These are phyloP conservation scores for Ustilago shanxiensis DNA, from an alignment of 1,284 basidiomycete species.

Conservation along the genomic window DNA sequence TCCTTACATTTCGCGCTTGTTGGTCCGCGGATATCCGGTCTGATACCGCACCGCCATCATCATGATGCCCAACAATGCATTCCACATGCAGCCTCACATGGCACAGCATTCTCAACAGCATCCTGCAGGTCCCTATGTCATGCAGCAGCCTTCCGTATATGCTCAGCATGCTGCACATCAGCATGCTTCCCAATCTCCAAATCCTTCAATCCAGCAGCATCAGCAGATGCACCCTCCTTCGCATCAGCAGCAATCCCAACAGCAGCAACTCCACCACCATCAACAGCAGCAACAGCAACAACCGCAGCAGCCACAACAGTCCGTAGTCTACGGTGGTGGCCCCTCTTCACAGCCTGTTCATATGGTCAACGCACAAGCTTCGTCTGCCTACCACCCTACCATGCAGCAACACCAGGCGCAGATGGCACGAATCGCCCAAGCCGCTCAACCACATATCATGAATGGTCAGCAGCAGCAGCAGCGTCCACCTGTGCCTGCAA, in stretches of 20 bases:
- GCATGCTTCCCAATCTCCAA: constrained; percentile 22
- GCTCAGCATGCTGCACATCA: constrained; percentile 30
- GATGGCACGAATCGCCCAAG: constrained; percentile 42
- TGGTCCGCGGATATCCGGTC: not conserved
- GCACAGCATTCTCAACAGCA: constrained; percentile 44
- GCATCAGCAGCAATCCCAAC: constrained; percentile 13
- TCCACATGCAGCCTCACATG: constrained; percentile 41
- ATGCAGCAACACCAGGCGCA: constrained; percentile 55
- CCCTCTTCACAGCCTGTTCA: constrained; percentile 21
- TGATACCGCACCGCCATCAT: constrained; percentile 7
- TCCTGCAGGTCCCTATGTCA: constrained; percentile 18
- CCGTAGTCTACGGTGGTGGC: constrained; percentile 24
- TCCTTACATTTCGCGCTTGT: not conserved
- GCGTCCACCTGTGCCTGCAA: constrained; percentile 29
- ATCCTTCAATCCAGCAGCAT: constrained; percentile 20
- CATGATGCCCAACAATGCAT: constrained; percentile 50
- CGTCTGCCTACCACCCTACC: constrained; percentile 46
- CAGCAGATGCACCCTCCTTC: constrained; percentile 12
- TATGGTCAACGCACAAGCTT: constrained; percentile 19
- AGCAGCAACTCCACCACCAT: constrained; percentile 1
- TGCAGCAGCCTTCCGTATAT: constrained; percentile 39
- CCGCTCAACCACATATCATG: constrained; percentile 31
- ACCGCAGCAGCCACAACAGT: constrained; percentile 28
- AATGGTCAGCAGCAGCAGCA: constrained; percentile 44
- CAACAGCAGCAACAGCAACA: constrained; percentile 17